phyloP scores from a whole-genome alignment of 1,139 yeast genomes.

The Taphrina deformans region DNA sequence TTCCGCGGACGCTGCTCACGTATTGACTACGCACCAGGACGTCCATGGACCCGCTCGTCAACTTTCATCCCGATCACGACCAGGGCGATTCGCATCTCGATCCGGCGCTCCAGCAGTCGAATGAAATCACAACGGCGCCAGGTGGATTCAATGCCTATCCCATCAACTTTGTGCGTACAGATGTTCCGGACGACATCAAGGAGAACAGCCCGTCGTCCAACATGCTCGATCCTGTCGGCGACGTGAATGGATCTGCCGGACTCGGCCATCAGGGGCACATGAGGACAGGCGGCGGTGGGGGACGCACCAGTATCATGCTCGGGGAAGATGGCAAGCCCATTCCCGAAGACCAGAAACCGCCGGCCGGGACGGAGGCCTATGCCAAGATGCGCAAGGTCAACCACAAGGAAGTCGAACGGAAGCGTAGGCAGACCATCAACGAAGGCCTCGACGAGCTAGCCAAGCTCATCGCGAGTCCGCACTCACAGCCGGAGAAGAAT shows the following conservation, averaged over 20 bases:
- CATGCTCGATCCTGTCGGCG: not conserved
- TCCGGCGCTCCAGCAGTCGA: conserved; percentile 25
- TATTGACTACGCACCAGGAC: not conserved
- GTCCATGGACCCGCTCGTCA: not conserved
- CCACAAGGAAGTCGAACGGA: conserved; percentile 96
- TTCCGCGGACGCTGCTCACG: not conserved
- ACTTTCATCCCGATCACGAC: conserved; percentile 20
- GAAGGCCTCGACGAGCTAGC: conserved; percentile 84
- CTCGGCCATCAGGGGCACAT: not conserved
- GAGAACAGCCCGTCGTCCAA: not conserved
- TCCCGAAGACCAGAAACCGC: conserved; percentile 44
- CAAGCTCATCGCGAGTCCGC: conserved; percentile 52
- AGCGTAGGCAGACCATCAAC: conserved; percentile 91
- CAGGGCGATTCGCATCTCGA: conserved; percentile 16
- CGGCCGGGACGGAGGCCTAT: conserved; percentile 77
- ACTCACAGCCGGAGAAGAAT: conserved; percentile 70
- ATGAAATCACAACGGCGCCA: conserved; percentile 23
- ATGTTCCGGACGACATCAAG: conserved; percentile 23
- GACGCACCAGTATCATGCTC: conserved; percentile 22
- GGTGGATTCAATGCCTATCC: conserved; percentile 22
- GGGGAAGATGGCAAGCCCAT: conserved; percentile 32
- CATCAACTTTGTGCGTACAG: conserved; percentile 12
- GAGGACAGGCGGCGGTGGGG: not conserved
- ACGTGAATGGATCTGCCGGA: conserved; percentile 3
- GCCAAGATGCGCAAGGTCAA: conserved; percentile 79